Evolutionary conservation across 2,329 filamentous ascomycete genomes (phyloP), one percentile per base, ranked within the genome.

Genomic region (Chaetomium olivaceum): DNA sequence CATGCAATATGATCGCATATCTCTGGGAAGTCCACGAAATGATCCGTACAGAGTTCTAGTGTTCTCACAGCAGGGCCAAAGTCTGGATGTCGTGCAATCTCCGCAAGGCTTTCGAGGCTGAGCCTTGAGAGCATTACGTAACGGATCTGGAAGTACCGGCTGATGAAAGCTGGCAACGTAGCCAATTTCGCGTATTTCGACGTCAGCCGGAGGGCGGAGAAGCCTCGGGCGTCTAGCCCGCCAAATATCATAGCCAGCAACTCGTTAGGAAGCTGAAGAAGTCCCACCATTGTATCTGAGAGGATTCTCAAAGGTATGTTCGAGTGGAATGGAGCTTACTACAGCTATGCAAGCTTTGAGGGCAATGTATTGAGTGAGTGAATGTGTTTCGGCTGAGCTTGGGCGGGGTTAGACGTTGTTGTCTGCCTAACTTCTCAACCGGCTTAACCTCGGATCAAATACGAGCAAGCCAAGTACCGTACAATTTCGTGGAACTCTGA

Each of bases 61-160:
- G 36, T 59, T 59, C 57, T 59, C 57, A 59, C 39, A 59, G 57
- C 57, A 59, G 57, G 57, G 57, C 57, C 57, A 59, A 59, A 59
- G 39, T 59, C 57, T 48, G 39, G 57, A 59, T 59, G 39, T 59
- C 39, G 57, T 33, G 57, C 39, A 59, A 59, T 59, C 57, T 59
- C 57, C 39, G n/a, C 39, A 23, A 59, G 39, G 57, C 50, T 59
- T 50, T 59, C 57, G 57, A 59, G 39, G 57, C 39, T 50, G 23
- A 50, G 57, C 39, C 39, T 59, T 59, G 23, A 59, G 57, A 59
- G 39, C 39, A 59, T 50, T 59, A 46, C 33, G 23, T 59, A 59
- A 23, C 39, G 39, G 39, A 33, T 59, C 43, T 31, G 39, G 57
- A 59, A 59, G 57, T 59, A 59, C 39, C 57, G 57, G 23, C 57